Percentiles rank a stretch among this genome's conserved stretches.
Conservation (phyloP, 1,284 basidiomycete genomes). For the Rhodotorula sp. region DNA sequence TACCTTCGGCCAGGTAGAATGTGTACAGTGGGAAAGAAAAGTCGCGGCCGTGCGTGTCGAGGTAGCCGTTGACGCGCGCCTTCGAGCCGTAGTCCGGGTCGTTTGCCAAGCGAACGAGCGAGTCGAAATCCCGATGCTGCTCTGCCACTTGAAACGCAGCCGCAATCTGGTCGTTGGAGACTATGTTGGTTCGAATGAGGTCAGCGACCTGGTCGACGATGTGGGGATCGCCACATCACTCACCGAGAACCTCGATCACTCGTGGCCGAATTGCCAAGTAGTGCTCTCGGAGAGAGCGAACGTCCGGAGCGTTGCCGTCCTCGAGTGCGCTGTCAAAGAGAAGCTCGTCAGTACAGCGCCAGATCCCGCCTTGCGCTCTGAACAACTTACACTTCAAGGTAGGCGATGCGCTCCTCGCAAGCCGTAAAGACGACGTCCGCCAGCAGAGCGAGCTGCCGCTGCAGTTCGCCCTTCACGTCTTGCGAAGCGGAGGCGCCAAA, state of each 20-base stretch:
- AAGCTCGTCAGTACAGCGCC: neutral
- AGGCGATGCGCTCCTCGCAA: constrained; percentile 50
- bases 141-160: constrained; percentile 51
- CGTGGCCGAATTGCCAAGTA: constrained; percentile 69
- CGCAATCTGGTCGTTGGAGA: constrained; percentile 46
- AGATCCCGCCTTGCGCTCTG: too few relatives aligned
- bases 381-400: constrained; percentile 44
- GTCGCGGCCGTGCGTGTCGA: constrained; percentile 73
- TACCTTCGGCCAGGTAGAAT: constrained; percentile 58
- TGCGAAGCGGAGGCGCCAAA: constrained; percentile 43
- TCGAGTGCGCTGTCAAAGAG: constrained; percentile 15
- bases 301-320: constrained; percentile 51
- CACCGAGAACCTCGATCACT: constrained; percentile 72
- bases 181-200: constrained; percentile 19
- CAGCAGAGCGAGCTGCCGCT: constrained; percentile 49
- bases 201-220: neutral
- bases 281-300: constrained; percentile 60
- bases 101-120: constrained; percentile 50
- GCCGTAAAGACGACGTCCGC: constrained; percentile 50
- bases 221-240: constrained; percentile 43
- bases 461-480: constrained; percentile 47
- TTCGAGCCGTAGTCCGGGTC: constrained; percentile 42
- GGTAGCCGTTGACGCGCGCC: constrained; percentile 60
- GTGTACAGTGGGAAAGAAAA: constrained; percentile 86
- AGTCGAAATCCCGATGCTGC: constrained; percentile 50